phyloP scores from a whole-genome alignment of 441 rosid genomes.

The Erodium texanum region DNA sequence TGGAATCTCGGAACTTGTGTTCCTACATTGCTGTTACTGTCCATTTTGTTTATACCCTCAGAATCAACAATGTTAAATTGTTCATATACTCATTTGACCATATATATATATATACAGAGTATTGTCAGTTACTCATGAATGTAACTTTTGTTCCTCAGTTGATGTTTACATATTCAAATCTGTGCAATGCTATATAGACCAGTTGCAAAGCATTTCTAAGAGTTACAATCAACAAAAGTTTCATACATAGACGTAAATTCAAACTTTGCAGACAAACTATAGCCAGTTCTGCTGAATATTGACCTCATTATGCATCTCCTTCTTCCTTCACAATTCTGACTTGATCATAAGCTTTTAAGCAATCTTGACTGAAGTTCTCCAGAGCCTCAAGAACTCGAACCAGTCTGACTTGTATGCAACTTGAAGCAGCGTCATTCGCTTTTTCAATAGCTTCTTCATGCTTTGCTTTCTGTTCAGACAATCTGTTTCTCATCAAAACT shows the following conservation, averaged over 20 bases:
- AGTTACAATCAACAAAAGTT: too few species aligned
- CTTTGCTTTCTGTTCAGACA: slow-evolving; percentile 20
- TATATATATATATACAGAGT: too few species aligned
- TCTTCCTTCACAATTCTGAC: slow-evolving; percentile 13
- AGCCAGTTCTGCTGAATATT: background rate
- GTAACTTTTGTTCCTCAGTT: too few species aligned
- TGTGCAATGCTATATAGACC: too few species aligned
- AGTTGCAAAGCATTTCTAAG: too few species aligned
- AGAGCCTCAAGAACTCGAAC: slow-evolving; percentile 27
- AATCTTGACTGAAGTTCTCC: slow-evolving; percentile 19
- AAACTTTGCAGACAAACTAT: background rate
- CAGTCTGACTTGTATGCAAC: slow-evolving; percentile 20
- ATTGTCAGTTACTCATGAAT: too few species aligned
- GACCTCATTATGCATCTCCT: background rate
- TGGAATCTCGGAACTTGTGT: background rate
- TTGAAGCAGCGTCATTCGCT: slow-evolving; percentile 25
- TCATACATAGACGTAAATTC: too few species aligned
- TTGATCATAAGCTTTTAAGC: slow-evolving; percentile 25
- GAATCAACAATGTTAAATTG: too few species aligned
- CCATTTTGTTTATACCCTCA: background rate
- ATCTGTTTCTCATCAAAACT: slow-evolving; percentile 19
- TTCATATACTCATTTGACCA: too few species aligned
- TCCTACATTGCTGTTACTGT: too few species aligned
- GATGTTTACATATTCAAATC: too few species aligned
- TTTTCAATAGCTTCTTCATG: slow-evolving; percentile 23